Evolutionary conservation across 352 stramenopile species (phyloP), one percentile per base, ranked within the genome.

Genomic region (Phytophthora foliorum): DNA sequence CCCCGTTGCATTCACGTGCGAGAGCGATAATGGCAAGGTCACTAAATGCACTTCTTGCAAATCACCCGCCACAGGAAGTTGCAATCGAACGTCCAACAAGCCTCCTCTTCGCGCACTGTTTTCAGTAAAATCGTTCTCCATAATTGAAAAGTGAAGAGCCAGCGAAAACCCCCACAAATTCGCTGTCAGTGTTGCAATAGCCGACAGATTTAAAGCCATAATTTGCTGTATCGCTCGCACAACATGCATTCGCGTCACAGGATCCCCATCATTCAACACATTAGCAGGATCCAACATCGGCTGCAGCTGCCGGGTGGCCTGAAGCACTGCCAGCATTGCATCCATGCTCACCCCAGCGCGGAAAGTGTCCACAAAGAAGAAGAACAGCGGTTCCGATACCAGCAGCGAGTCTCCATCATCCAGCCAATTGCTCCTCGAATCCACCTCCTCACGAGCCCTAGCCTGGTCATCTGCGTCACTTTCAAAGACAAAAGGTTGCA

Each of bases 401-500:
- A 49, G 6, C 42, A 49, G 42, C 42, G 39, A 45, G 39, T 45
- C 17, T 45, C 17, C 17, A 11, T 24, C 39, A 22, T 22, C n/a
- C 39, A 45, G 5, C 39, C 39, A 45, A 24, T 22, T 17, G 4
- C n/a, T 22, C n/a, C 39, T 42, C 36, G 36, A 42, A 2, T 42
- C 36, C 4, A 19, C 36, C 1, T 42, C 36, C n/a, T n/a, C n/a
- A n/a, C n/a, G n/a, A n/a, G n/a, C n/a, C 36, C 36, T 14, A 42
- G 14, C 36, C 14, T 42, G 36, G 36, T 42, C 17, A 45, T 22
- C 17, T 21, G 17, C 13, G 38, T 45, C 39, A 14, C n/a, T 21
- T 24, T 45, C 39, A 45, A 45, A 49, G n/a, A 49, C 42, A 49
- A 49, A 49, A 8, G 42, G 42, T 9, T 29, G 19, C 42, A 49